phyloP scores from a whole-genome alignment of 2,329 filamentous ascomycete species.

The Emmonsiellopsis sp. region DNA sequence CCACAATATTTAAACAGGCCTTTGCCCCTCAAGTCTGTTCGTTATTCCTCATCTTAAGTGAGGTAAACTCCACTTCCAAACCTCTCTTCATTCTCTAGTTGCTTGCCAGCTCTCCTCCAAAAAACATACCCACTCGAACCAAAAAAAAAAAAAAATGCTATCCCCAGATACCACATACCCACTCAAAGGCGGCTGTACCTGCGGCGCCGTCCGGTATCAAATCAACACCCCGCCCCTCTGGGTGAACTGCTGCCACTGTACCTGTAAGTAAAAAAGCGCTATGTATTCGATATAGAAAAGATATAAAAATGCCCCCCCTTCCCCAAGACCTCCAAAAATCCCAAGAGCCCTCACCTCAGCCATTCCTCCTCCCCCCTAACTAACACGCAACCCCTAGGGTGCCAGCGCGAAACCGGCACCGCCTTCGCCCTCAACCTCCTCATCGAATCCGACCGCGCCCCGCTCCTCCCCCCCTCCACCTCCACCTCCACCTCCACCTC shows the following conservation, averaged over 20 bases:
- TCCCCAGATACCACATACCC: constrained; percentile 14
- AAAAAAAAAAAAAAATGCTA: neutral
- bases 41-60: too few relatives aligned
- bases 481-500: too few relatives aligned
- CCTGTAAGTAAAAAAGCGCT: constrained; percentile 9
- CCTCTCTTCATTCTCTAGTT: too few relatives aligned
- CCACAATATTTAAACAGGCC: too few relatives aligned
- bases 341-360: too few relatives aligned
- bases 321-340: too few relatives aligned
- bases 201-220: constrained; percentile 19
- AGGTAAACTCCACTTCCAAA: too few relatives aligned
- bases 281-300: too few relatives aligned
- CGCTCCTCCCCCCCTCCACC: constrained; percentile 14
- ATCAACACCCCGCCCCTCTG: constrained; percentile 23
- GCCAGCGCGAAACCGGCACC: constrained; percentile 38
- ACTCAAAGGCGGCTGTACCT: constrained; percentile 19
- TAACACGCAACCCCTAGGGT: constrained; percentile 14
- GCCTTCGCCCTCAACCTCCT: constrained; percentile 32
- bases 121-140: too few relatives aligned
- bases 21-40: too few relatives aligned
- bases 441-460: constrained; percentile 31
- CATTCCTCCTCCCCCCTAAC: neutral
- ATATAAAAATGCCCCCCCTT: too few relatives aligned
- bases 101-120: too few relatives aligned
- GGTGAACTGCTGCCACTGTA: constrained; percentile 41